phyloP scores from a whole-genome alignment of 2,329 filamentous ascomycete species.

The Exophiala viscosa region DNA sequence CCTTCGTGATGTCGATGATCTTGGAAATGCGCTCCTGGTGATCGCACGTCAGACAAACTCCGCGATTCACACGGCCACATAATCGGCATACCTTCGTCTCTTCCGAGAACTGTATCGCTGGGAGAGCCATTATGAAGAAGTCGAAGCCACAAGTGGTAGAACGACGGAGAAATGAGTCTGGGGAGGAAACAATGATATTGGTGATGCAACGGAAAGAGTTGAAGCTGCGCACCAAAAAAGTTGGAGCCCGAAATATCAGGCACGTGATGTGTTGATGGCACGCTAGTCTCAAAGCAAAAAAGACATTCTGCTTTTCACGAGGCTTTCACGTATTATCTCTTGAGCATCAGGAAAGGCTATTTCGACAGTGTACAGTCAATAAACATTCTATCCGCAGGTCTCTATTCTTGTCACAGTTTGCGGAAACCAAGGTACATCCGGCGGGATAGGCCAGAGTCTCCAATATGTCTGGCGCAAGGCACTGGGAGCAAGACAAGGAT shows the following conservation, averaged over 20 bases:
- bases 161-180: neutral
- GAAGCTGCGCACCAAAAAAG: constrained; percentile 12
- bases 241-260: neutral
- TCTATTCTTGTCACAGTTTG: neutral
- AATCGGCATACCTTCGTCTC: constrained; percentile 75
- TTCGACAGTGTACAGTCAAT: neutral
- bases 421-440: neutral
- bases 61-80: neutral
- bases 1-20: constrained; percentile 89
- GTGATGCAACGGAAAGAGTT: constrained; percentile 1
- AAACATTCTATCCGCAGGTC: neutral
- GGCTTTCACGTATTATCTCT: neutral
- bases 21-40: constrained; percentile 91
- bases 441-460: neutral
- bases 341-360: neutral
- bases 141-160: neutral
- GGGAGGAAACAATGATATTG: neutral
- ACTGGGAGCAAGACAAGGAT: constrained; percentile 97
- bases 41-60: constrained; percentile 1
- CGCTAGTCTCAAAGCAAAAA: constrained; percentile 6
- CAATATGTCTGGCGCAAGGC: constrained; percentile 65
- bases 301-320: constrained; percentile 6
- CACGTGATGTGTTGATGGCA: neutral
- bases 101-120: constrained; percentile 67
- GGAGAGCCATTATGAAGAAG: neutral